Conservation (phyloP, 495 filamentous ascomycete species). For the Hypomontagnella submonticulosa region DNA sequence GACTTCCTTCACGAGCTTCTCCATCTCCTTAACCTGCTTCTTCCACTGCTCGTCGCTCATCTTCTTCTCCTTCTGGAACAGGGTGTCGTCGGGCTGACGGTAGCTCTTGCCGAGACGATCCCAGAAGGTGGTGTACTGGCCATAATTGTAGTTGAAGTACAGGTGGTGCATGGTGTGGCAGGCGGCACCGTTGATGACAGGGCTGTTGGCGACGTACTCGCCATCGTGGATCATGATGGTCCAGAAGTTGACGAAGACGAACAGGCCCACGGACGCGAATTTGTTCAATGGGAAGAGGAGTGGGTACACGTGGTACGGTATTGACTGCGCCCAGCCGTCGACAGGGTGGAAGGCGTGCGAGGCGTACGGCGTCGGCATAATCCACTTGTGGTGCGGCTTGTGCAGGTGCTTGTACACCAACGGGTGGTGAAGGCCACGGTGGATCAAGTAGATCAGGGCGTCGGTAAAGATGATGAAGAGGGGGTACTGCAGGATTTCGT, state of each 20-base stretch:
- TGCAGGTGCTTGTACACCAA: conserved; percentile 86
- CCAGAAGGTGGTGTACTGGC: conserved; percentile 96
- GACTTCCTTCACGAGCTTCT: conserved; percentile 81
- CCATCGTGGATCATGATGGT: conserved; percentile 98
- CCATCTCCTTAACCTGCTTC: conserved; percentile 85
- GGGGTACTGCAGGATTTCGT: conserved; percentile 88
- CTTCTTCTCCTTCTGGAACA: conserved; percentile 89
- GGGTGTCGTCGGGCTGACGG: conserved; percentile 83
- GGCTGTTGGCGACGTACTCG: conserved; percentile 90
- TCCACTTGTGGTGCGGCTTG: conserved; percentile 99
- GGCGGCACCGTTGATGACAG: conserved; percentile 91
- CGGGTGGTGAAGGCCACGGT: conserved; percentile 88
- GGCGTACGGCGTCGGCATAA: conserved; percentile 96
- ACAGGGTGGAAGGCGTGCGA: conserved; percentile 94
- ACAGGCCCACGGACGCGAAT: conserved; percentile 84
- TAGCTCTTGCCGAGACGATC: conserved; percentile 91
- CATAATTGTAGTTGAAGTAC: conserved; percentile 99
- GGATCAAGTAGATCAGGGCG: conserved; percentile 93
- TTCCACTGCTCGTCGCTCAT: conserved; percentile 86
- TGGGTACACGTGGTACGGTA: conserved; percentile 94
- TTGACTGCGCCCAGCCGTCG: conserved; percentile 90
- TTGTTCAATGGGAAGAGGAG: conserved; percentile 96
- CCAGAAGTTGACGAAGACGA: conserved; percentile 96
- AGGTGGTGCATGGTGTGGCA: conserved; percentile 97
- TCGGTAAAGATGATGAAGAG: conserved; percentile 94